Evolutionary conservation across 768 basidiomycete genomes (phyloP), one percentile per base, ranked within the genome.

Genomic region (Daedaleopsis nitida): DNA sequence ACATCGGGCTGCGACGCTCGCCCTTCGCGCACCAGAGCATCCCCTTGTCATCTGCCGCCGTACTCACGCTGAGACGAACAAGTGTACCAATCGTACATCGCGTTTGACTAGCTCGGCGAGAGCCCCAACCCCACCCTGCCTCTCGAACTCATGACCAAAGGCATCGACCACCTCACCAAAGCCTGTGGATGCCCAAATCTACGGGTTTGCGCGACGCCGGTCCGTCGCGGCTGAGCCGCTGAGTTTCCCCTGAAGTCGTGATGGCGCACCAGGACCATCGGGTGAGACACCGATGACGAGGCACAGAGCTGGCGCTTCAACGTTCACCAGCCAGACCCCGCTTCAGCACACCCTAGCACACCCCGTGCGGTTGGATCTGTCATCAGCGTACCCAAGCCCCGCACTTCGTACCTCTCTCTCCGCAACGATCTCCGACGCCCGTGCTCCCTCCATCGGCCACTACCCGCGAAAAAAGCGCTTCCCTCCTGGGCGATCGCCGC

Each of bases 161-260:
- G 87, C 48, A 59, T 92, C 55, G 72, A 77, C 3, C 80, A 91
- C 66, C 83, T 96, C 54, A 77, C 77, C 17, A 66, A 73, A 5
- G 81, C 83, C 43, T 91, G 87, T 67, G 64, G 73, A 1, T 97
- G 94, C 95, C 77, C 94, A 97, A 70, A 69, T 94, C 49, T 91
- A 96, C 58, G 94, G 94, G 3, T 97, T 92, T 64, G 91, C 83
- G 0, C 94, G 96, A 72, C 95, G 94, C 0, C 94, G 92, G 0
- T 86, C 80, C 19, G 83, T 94, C 37, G 91, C 86, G 1, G 81
- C 79, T 1, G 94, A 97, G 73, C 78, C 81, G 0, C 68, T 92
- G 6, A 68, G 74, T 35, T 82, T 79, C 75, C n/a, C n/a, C n/a
- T n/a, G n/a, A n/a, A n/a, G n/a, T n/a, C n/a, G n/a, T n/a, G n/a